These are phyloP conservation scores for Verbascum thapsus DNA, from an alignment of 257 asterid species.

Conservation along the genomic window DNA sequence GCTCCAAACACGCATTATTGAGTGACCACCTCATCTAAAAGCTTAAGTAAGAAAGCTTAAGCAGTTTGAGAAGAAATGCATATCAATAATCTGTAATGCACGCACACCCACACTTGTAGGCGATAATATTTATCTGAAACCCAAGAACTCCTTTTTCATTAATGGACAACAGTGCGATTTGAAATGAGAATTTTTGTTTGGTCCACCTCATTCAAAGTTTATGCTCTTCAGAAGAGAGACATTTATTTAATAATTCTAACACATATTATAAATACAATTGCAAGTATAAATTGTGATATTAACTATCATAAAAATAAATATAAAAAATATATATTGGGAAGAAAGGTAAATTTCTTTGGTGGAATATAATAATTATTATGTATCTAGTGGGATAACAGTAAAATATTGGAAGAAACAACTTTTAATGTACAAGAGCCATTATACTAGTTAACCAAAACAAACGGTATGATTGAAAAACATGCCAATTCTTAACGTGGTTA, in stretches of 20 bases:
- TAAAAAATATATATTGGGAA: background rate
- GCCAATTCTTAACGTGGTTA: background rate
- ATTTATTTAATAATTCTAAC: no score
- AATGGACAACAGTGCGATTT: no score
- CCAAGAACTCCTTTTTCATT: no score
- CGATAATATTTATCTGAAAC: no score
- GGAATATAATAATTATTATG: background rate
- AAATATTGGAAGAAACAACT: background rate
- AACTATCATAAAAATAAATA: background rate
- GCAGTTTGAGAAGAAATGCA: no score
- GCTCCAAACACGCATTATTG: background rate
- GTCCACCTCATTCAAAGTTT: no score
- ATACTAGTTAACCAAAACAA: background rate
- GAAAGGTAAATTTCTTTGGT: background rate
- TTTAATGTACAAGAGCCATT: background rate
- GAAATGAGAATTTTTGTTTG: no score
- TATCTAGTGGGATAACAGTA: background rate
- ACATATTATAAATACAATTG: background rate
- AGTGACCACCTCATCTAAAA: no score
- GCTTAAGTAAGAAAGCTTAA: no score
- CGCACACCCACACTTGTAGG: no score
- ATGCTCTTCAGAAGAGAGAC: no score
- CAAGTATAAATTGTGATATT: background rate
- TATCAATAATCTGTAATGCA: no score
- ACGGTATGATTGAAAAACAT: background rate